Evolutionary conservation across 768 basidiomycete species (phyloP).

Genomic region (Trametopsis cervina): DNA sequence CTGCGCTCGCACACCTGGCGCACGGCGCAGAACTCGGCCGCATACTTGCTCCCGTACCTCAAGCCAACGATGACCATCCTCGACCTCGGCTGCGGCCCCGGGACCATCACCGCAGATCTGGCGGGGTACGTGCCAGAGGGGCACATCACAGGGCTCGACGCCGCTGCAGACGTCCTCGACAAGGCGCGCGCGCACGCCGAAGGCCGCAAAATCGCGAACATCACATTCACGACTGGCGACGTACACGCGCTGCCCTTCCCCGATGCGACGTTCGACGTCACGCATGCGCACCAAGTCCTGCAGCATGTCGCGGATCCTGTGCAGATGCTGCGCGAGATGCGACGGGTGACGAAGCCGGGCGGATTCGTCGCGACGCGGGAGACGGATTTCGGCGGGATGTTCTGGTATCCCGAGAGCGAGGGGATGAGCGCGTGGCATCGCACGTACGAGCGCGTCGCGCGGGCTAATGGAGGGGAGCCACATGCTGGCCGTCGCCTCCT

Average conservation of each 20-base stretch:
- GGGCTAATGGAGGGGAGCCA: slow-evolving; percentile 31
- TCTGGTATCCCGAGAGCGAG: slow-evolving; percentile 30
- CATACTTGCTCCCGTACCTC: slow-evolving; percentile 32
- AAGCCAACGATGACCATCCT: slow-evolving; percentile 35
- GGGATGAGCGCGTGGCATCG: slow-evolving; percentile 24
- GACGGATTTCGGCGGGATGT: slow-evolving; percentile 27
- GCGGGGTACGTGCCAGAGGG: slow-evolving; percentile 35
- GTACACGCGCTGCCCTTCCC: slow-evolving; percentile 29
- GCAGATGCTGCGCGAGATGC: slow-evolving; percentile 38
- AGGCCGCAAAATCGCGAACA: slow-evolving; percentile 27
- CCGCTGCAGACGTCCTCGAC: slow-evolving; percentile 26
- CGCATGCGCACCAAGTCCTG: slow-evolving; percentile 43
- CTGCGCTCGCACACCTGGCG: slow-evolving; percentile 20
- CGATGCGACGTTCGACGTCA: slow-evolving; percentile 41
- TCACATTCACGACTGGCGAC: slow-evolving; percentile 35
- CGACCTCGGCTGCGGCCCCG: slow-evolving; percentile 48
- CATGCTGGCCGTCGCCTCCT: slow-evolving; percentile 32
- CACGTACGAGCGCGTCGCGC: slow-evolving; percentile 27
- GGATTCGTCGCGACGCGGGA: slow-evolving; percentile 42
- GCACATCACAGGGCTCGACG: slow-evolving; percentile 37
- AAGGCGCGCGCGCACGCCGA: slow-evolving; percentile 27
- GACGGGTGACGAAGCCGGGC: slow-evolving; percentile 36
- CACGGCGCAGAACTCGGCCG: slow-evolving; percentile 36
- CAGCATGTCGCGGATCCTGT: slow-evolving; percentile 39
- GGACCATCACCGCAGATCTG: slow-evolving; percentile 40